Percentiles rank a stretch among this genome's conserved stretches.
phyloP scores from a whole-genome alignment of 2,329 filamentous ascomycete genomes.

The Alternaria gaisen region DNA sequence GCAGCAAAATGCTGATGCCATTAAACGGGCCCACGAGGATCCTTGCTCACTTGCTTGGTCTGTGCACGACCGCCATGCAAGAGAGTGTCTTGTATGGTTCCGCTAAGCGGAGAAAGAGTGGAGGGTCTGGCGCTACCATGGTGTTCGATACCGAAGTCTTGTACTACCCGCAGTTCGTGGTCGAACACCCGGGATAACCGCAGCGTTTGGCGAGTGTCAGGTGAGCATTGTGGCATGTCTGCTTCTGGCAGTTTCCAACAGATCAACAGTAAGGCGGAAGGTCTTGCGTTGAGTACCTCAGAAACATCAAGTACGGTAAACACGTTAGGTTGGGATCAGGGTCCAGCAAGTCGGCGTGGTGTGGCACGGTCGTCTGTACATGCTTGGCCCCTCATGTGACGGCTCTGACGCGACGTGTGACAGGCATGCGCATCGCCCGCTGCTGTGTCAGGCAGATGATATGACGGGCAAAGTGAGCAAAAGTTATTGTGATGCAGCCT shows the following conservation, averaged over 20 bases:
- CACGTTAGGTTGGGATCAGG: slow-evolving; percentile 22
- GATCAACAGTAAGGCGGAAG: not conserved
- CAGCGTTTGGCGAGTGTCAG: slow-evolving; percentile 21
- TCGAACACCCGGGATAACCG: slow-evolving; percentile 32
- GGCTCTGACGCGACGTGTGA: slow-evolving; percentile 1
- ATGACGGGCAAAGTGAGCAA: not conserved
- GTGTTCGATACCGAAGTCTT: slow-evolving; percentile 33
- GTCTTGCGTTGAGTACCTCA: too few species aligned
- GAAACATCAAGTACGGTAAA: slow-evolving; percentile 15
- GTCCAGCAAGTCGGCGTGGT: slow-evolving; percentile 19
- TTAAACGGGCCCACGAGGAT: slow-evolving; percentile 24
- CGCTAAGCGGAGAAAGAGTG: slow-evolving; percentile 32
- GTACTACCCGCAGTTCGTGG: slow-evolving; percentile 22
- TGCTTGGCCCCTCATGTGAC: slow-evolving; percentile 30
- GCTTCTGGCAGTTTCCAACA: not conserved
- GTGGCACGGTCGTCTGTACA: slow-evolving; percentile 27
- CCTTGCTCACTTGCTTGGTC: slow-evolving; percentile 23
- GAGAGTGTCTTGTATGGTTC: slow-evolving; percentile 24
- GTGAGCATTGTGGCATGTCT: slow-evolving; percentile 8
- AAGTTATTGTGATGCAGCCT: slow-evolving; percentile 25
- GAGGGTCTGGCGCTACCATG: slow-evolving; percentile 29
- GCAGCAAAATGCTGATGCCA: slow-evolving; percentile 27
- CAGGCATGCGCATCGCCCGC: too few species aligned
- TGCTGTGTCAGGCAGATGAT: slow-evolving; percentile 1
- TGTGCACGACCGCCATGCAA: slow-evolving; percentile 26